phyloP scores from a whole-genome alignment of 208 protist species.

The Trypanosoma brucei region DNA sequence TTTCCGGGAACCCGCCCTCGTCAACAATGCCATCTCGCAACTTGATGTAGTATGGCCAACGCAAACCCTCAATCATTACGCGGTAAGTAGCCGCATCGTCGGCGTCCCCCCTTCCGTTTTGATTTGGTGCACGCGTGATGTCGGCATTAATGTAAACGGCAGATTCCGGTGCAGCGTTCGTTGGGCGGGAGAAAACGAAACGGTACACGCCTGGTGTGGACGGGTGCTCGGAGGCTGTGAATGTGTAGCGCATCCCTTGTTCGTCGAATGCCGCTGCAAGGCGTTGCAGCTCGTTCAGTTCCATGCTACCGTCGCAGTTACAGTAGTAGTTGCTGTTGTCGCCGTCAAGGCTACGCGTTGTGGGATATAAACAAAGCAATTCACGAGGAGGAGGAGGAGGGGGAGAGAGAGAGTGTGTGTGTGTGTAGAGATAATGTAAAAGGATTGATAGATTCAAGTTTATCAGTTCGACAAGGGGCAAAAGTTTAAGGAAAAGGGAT shows the following conservation, averaged over 20 bases:
- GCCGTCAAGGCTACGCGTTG: too few relatives aligned
- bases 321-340: background rate
- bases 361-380: too few relatives aligned
- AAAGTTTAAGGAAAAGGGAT: too few relatives aligned
- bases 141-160: slow-evolving; percentile 23
- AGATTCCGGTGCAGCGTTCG: slow-evolving; percentile 23
- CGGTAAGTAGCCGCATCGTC: slow-evolving; percentile 7
- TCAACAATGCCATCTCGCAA: slow-evolving; percentile 11
- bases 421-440: too few relatives aligned
- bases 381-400: too few relatives aligned
- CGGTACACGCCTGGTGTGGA: slow-evolving; percentile 20
- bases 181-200: slow-evolving; percentile 23
- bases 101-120: slow-evolving; percentile 3
- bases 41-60: slow-evolving; percentile 23
- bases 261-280: slow-evolving; percentile 17
- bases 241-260: slow-evolving; percentile 20
- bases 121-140: slow-evolving; percentile 5
- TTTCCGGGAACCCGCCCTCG: slow-evolving; percentile 15
- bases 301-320: slow-evolving; percentile 8
- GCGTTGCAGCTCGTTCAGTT: slow-evolving; percentile 21
- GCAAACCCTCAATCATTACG: slow-evolving; percentile 23
- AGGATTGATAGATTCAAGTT: too few relatives aligned
- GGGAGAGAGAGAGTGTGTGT: too few relatives aligned
- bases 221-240: slow-evolving; percentile 23
- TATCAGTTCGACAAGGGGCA: too few relatives aligned